Conservation (phyloP, 495 filamentous ascomycete species). For the Tricharina praecox region DNA sequence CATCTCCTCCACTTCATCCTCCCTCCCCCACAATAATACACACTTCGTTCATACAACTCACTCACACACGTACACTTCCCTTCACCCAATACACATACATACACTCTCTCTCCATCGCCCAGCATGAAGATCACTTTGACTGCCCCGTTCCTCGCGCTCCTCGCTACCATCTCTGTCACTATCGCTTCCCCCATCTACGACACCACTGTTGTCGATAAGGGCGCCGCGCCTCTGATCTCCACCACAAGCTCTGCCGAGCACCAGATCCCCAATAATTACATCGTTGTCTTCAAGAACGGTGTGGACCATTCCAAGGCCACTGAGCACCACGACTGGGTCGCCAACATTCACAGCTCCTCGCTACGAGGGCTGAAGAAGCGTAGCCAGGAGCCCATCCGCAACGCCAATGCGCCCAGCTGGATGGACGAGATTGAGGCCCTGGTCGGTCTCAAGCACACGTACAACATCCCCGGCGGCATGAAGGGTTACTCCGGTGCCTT, state of each 20-base stretch:
- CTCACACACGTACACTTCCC: too few relatives aligned
- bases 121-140: conserved; percentile 27
- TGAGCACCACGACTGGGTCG: conserved; percentile 81
- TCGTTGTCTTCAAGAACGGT: conserved; percentile 96
- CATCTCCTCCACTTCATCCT: conserved; percentile 18
- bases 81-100: too few relatives aligned
- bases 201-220: conserved; percentile 66
- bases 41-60: too few relatives aligned
- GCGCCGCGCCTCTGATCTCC: conserved; percentile 74
- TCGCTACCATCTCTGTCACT: conserved; percentile 32
- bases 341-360: conserved; percentile 53
- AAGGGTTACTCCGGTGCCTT: conserved; percentile 87
- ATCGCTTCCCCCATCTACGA: conserved; percentile 45
- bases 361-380: conserved; percentile 78
- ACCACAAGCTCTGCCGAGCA: conserved; percentile 47
- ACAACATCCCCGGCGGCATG: conserved; percentile 68
- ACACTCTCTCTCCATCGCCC: too few relatives aligned
- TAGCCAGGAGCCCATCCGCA: conserved; percentile 34
- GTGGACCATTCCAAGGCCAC: conserved; percentile 48
- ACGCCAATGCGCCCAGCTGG: conserved; percentile 4
- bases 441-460: conserved; percentile 82
- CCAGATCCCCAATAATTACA: conserved; percentile 79
- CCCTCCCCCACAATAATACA: too few relatives aligned
- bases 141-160: conserved; percentile 26
- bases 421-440: conserved; percentile 43